Conservation (phyloP, 352 stramenopile genomes). For the Peronospora farinosa region DNA sequence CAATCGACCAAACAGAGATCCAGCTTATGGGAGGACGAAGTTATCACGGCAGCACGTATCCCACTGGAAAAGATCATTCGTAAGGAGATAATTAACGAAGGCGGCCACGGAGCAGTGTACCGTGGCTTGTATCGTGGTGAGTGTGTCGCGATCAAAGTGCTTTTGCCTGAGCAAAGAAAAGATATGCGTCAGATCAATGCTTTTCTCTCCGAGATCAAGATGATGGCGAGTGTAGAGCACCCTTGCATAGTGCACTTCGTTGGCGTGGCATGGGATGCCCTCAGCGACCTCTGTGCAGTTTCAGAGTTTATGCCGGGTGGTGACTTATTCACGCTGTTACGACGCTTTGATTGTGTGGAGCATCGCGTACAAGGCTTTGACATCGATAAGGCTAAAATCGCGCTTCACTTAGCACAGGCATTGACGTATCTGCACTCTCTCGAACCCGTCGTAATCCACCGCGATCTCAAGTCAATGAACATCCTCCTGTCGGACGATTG, state of each 20-base stretch:
- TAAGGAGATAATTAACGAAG: slow-evolving; percentile 36
- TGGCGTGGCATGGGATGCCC: slow-evolving; percentile 46
- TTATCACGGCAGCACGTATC: slow-evolving; percentile 32
- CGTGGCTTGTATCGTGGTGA: slow-evolving; percentile 36
- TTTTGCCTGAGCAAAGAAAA: slow-evolving; percentile 30
- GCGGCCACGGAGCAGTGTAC: slow-evolving; percentile 46
- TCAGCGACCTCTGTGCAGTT: slow-evolving; percentile 40
- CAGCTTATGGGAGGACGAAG: slow-evolving; percentile 34
- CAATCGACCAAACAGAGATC: slow-evolving; percentile 4
- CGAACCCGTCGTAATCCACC: slow-evolving; percentile 34
- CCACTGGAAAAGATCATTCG: slow-evolving; percentile 42
- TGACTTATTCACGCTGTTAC: slow-evolving; percentile 37
- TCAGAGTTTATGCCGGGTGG: slow-evolving; percentile 50
- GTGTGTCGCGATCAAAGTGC: slow-evolving; percentile 52
- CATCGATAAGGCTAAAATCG: slow-evolving; percentile 37
- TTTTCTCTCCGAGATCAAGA: slow-evolving; percentile 49
- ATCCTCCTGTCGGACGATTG: slow-evolving; percentile 32
- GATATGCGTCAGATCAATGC: slow-evolving; percentile 45
- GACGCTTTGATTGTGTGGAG: slow-evolving; percentile 30
- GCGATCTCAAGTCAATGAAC: slow-evolving; percentile 61
- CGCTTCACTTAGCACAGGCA: slow-evolving; percentile 34
- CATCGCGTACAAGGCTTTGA: slow-evolving; percentile 31
- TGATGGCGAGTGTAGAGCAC: slow-evolving; percentile 55
- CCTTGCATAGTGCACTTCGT: slow-evolving; percentile 53
- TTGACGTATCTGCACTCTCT: slow-evolving; percentile 53